phyloP scores from a whole-genome alignment of 2,329 filamentous ascomycete genomes.

The Trichophyton verrucosum region DNA sequence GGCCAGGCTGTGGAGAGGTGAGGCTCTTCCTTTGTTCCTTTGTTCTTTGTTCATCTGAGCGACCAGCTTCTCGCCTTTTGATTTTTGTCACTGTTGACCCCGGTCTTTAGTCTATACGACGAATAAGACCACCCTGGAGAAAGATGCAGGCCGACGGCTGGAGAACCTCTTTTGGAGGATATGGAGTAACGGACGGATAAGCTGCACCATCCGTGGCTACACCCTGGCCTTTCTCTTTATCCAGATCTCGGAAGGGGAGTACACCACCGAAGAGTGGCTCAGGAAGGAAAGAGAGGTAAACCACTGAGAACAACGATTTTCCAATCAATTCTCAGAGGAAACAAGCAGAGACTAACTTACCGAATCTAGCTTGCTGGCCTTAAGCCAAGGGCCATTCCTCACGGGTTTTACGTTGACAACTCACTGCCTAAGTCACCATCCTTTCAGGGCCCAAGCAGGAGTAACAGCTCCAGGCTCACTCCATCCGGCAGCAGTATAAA shows the following conservation, averaged over 20 bases:
- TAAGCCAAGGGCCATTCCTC: not conserved
- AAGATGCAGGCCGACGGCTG: constrained; percentile 32
- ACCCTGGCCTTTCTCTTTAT: constrained; percentile 34
- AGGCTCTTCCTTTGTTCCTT: constrained; percentile 9
- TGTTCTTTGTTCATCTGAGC: too few species aligned
- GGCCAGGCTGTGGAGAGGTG: constrained; percentile 40
- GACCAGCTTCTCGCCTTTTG: constrained; percentile 4
- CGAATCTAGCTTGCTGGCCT: not conserved
- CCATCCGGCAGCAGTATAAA: constrained; percentile 8
- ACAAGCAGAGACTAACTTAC: not conserved
- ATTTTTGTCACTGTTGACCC: constrained; percentile 8
- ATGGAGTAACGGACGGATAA: constrained; percentile 33
- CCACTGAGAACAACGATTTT: not conserved
- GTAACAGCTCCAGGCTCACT: not conserved
- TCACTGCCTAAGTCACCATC: not conserved
- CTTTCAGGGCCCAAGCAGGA: constrained; percentile 4
- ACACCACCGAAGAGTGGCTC: constrained; percentile 9
- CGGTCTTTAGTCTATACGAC: constrained; percentile 33
- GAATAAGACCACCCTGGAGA: constrained; percentile 32
- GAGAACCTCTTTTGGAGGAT: constrained; percentile 44
- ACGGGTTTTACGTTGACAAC: not conserved
- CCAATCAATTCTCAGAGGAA: not conserved
- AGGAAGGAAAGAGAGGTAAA: constrained; percentile 12
- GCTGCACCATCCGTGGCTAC: constrained; percentile 26
- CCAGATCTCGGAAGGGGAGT: constrained; percentile 29